Evolutionary conservation across 257 asterid genomes (phyloP), one percentile per base, ranked within the genome.

Genomic region (Nicotiana knightiana): DNA sequence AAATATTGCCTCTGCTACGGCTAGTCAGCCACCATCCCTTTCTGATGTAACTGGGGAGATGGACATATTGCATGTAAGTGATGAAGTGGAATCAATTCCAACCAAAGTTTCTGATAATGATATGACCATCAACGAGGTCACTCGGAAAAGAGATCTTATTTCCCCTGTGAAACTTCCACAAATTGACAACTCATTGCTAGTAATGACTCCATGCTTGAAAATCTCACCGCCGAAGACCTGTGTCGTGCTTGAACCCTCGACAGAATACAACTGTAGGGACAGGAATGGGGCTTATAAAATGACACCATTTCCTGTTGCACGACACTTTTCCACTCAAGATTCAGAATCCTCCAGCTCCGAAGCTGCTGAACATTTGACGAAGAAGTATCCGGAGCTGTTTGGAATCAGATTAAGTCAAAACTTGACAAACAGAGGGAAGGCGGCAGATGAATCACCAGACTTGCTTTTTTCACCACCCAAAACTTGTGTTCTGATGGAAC

Each of bases 181-280:
- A 73, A 81, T 6, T 64, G 88, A 87, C 62, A 81, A 86, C 84
- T 85, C 90, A 21, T 77, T 81, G 81, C 82, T 89, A 86, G 86
- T 86, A 79, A 88, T 90, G 97, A 94, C 98, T 46, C 99, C 99
- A 24, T 70, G 90, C 88, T 77, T 90, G 90, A 93, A 92, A 88
- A 80, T 89, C 82, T 94, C 98, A 35, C 99, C 99, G 3, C 97
- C 94, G 4, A 96, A 90, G 89, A 88, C 99, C 33, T 96, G 98
- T 85, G 82, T 87, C 43, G 75, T 96, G 88, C 96, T 96, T 63
- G 98, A 96, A 86, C 97, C 98, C 2, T 76, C 85, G 78, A 88
- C 97, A 5, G 93, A 85, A 84, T 81, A 89, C 58, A 48, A 84
- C 58, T 85, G 48, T 82, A 91, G 91, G 90, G 84, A 82, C 77